Base-by-base conservation (phyloP, 345 rosid species). In the Cardamine chenopodiifolia region DNA sequence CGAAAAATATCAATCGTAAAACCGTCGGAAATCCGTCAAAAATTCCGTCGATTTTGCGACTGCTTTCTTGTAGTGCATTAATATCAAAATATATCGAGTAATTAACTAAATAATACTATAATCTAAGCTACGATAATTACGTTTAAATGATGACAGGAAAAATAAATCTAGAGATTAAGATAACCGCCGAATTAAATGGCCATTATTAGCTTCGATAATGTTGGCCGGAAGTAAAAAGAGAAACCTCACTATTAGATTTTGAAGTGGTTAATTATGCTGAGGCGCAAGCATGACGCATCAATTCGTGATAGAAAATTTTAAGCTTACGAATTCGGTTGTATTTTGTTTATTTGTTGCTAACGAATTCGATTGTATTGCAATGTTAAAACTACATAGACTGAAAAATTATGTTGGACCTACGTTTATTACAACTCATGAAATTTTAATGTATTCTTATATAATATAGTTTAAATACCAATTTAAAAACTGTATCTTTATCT, bases 201-300 rank as follows among this genome's bases (percentile, higher is more conserved):
- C n/a, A n/a, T n/a, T n/a, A n/a, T n/a, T n/a, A n/a, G n/a, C n/a
- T n/a, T n/a, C n/a, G n/a, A n/a, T n/a, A n/a, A n/a, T n/a, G n/a
- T n/a, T n/a, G n/a, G n/a, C n/a, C n/a, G n/a, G n/a, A n/a, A n/a
- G n/a, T n/a, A n/a, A n/a, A n/a, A n/a, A n/a, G n/a, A n/a, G n/a
- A n/a, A n/a, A n/a, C n/a, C n/a, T n/a, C n/a, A n/a, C n/a, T n/a
- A 40, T 18, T 28, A 47, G 17, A 28, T 45, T 58, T 17, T 64
- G 37, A 47, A 39, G 2, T 60, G 25, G 28, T 64, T 64, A 40
- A 42, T 56, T 48, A 42, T 53, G 63, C 34, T 61, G 64, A 76
- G 39, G 64, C 29, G n/a, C n/a, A 68, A 68, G 65, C 70, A 69
- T 76, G 74, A 68, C 74, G 19, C 45, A 60, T 18, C 26, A 34